Base-by-base conservation (phyloP, 2,329 filamentous ascomycete genomes). In the Drechslerella stenobrocha region DNA sequence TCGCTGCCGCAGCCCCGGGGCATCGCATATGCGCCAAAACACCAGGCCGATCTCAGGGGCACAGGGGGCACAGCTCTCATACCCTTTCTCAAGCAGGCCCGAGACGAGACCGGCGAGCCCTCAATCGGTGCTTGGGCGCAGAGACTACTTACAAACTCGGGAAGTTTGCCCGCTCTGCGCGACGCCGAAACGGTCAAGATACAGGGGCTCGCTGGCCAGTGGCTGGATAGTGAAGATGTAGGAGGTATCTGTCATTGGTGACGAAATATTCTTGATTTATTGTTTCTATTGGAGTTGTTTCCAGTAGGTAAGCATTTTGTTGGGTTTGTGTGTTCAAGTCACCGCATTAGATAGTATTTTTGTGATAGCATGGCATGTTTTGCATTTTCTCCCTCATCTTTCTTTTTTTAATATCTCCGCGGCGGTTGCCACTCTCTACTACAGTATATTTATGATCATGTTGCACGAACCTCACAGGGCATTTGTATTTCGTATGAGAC, bases 21-120 rank as follows among this genome's bases (percentile, higher is more conserved):
- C 56, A 63, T 64, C 18, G 73, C 50, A 40, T 28, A 44, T 32
- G n/a, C 57, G 28, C 46, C 57, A 8, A 53, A 52, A 24, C 30
- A 53, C 23, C 40, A 56, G 18, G 48, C 57, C 18, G 77, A 87
- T 51, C 82, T 96, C 24, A 89, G 88, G 44, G 93, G 93, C 1
- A 98, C 93, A 0, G 93, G 93, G 11, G 93, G 93, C 13, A 97
- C 93, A 0, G 89, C 91, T 0, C 79, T 98, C 59, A 96, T 98
- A 58, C 89, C 92, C 0, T 98, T 98, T 77, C 80, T 98, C 69
- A 96, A 97, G 77, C 93, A 98, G 77, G 93, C 93, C 2, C 83
- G 93, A 24, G 91, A 98, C 74, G 93, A 98, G 80, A 98, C 93
- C 0, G 89, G 89, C 13, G 92, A 97, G 76, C 90, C 90, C 1